A percentile compares a stretch with the other conserved stretches of the same genome.
Conservation (phyloP, 2,329 filamentous ascomycete species). For the Hypomyces perniciosus region DNA sequence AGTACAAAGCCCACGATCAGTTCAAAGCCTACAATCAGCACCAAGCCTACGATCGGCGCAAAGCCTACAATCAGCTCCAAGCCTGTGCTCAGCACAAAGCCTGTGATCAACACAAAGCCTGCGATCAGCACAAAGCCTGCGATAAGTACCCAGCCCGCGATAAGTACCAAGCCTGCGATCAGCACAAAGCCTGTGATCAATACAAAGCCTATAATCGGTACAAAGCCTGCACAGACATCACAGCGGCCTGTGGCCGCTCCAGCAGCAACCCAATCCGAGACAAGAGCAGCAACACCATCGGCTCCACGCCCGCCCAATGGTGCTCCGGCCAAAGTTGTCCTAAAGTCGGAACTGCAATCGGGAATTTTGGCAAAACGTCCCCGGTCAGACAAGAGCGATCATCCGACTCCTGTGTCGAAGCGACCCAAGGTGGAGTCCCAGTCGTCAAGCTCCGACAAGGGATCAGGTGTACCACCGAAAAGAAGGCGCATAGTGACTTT, state of each 20-base stretch:
- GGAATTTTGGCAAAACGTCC: constrained; percentile 27
- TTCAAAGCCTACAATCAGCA: too few relatives aligned
- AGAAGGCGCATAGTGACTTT: constrained; percentile 33
- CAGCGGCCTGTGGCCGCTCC: not conserved
- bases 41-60: constrained; percentile 23
- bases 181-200: not conserved
- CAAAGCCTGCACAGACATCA: constrained; percentile 13
- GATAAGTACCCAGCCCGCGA: not conserved
- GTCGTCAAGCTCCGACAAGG: constrained; percentile 15
- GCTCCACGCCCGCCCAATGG: constrained; percentile 20
- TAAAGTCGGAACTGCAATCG: constrained; percentile 4
- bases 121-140: constrained; percentile 10
- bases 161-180: constrained; percentile 24
- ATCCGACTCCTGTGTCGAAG: constrained; percentile 30
- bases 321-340: constrained; percentile 5
- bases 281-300: constrained; percentile 22
- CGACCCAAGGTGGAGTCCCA: constrained; percentile 31
- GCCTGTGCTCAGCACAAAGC: not conserved
- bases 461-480: constrained; percentile 15
- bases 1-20: constrained; percentile 25
- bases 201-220: not conserved
- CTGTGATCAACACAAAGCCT: constrained; percentile 22
- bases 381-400: constrained; percentile 32
- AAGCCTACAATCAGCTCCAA: too few relatives aligned
- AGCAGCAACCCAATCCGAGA: constrained; percentile 17